Percentiles rank a stretch among this genome's conserved stretches.
Conservation (phyloP, 2,329 filamentous ascomycete genomes). For the Acrodontium crateriforme region DNA sequence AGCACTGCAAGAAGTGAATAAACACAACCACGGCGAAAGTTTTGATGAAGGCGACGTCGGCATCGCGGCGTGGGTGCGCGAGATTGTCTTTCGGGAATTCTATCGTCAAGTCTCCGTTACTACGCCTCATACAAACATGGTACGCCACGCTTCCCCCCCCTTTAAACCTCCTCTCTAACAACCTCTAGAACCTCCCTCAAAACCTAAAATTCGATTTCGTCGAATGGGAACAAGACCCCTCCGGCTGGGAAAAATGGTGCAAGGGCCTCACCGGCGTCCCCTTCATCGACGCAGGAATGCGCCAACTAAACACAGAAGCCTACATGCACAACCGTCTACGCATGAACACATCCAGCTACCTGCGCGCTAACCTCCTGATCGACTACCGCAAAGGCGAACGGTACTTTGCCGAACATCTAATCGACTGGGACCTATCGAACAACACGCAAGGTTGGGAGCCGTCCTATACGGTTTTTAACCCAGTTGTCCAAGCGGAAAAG, state of each 20-base stretch:
- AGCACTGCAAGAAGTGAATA: conserved; percentile 27
- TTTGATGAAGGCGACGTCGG: conserved; percentile 27
- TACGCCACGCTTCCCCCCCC: no score
- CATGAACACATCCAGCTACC: conserved; percentile 36
- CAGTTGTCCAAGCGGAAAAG: conserved; percentile 65
- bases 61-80: conserved; percentile 34
- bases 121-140: conserved; percentile 36
- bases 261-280: conserved; percentile 34
- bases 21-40: conserved; percentile 30
- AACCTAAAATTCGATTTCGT: conserved; percentile 40
- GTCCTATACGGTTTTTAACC: conserved; percentile 40
- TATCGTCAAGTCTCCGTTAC: conserved; percentile 35
- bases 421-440: conserved; percentile 36
- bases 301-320: conserved; percentile 34
- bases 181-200: conserved; percentile 27
- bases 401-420: conserved; percentile 37
- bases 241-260: conserved; percentile 36
- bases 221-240: conserved; percentile 37
- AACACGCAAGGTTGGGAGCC: conserved; percentile 42
- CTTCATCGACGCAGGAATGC: conserved; percentile 39
- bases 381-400: conserved; percentile 37
- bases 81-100: conserved; percentile 38
- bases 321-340: conserved; percentile 41
- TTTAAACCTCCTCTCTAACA: no score
- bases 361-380: conserved; percentile 36